These are phyloP conservation scores for Talaromyces liani DNA, from an alignment of 495 filamentous ascomycete species.

Conservation along the genomic window DNA sequence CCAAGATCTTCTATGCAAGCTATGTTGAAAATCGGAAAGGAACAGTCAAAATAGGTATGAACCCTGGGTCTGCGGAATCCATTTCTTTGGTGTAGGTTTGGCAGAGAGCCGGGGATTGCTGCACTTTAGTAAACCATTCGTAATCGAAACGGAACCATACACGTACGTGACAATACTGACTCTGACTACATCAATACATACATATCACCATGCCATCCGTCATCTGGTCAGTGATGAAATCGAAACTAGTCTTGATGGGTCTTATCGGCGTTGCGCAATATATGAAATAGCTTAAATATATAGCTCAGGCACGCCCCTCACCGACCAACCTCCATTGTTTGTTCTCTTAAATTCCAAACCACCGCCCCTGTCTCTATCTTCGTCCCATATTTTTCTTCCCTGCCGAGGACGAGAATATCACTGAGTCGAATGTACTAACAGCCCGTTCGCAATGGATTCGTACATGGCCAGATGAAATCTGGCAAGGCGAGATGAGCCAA, in stretches of 20 bases:
- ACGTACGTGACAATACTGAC: background rate
- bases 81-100: background rate
- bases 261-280: background rate
- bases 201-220: background rate
- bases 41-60: background rate
- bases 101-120: background rate
- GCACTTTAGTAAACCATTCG: background rate
- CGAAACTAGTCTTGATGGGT: background rate
- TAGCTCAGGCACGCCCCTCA: constrained; percentile 6
- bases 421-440: background rate
- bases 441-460: background rate
- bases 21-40: background rate
- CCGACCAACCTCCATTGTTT: background rate
- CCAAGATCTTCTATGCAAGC: background rate
- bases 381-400: background rate
- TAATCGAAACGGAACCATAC: background rate
- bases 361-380: background rate
- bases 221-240: background rate
- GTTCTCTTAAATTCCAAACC: background rate
- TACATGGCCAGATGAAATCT: background rate
- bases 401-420: background rate
- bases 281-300: background rate
- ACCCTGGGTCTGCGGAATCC: background rate
- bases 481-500: background rate
- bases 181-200: background rate